phyloP scores from a whole-genome alignment of 495 filamentous ascomycete genomes.

The Sordaria brevicollis region DNA sequence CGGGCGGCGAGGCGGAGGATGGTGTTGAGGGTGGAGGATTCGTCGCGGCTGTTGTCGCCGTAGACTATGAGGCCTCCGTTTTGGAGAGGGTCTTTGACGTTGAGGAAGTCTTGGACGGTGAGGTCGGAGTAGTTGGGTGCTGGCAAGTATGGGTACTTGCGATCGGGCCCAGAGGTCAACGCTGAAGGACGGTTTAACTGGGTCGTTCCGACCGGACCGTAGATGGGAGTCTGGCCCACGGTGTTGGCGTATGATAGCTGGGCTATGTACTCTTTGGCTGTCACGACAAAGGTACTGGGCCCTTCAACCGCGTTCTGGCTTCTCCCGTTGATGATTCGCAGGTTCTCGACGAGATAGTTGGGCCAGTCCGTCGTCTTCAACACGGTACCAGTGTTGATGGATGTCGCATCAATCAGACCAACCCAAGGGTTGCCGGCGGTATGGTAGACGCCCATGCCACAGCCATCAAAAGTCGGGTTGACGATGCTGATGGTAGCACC shows the following conservation, averaged over 20 bases:
- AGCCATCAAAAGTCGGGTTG: slow-evolving; percentile 41
- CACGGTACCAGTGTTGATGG: slow-evolving; percentile 29
- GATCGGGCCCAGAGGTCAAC: slow-evolving; percentile 16
- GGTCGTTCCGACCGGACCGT: slow-evolving; percentile 36
- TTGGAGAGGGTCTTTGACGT: slow-evolving; percentile 31
- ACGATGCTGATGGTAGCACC: slow-evolving; percentile 44
- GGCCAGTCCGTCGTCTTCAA: slow-evolving; percentile 26
- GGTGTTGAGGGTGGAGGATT: slow-evolving; percentile 28
- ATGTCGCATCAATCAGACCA: slow-evolving; percentile 27
- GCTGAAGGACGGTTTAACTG: slow-evolving; percentile 13
- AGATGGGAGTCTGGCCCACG: slow-evolving; percentile 48
- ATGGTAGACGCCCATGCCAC: slow-evolving; percentile 47
- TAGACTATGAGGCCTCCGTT: slow-evolving; percentile 28
- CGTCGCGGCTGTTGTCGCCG: slow-evolving; percentile 29
- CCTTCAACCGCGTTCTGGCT: slow-evolving; percentile 27
- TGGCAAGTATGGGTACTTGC: slow-evolving; percentile 20
- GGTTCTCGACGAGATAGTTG: slow-evolving; percentile 32
- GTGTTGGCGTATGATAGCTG: slow-evolving; percentile 43
- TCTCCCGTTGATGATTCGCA: neutral
- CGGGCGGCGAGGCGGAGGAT: slow-evolving; percentile 24
- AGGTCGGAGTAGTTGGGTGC: slow-evolving; percentile 30
- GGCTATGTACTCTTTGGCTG: slow-evolving; percentile 12
- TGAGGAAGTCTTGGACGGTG: slow-evolving; percentile 28
- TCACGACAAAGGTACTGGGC: slow-evolving; percentile 15
- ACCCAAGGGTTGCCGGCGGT: slow-evolving; percentile 33